phyloP scores from a whole-genome alignment of 495 filamentous ascomycete genomes.

The Penicilliopsis zonata region DNA sequence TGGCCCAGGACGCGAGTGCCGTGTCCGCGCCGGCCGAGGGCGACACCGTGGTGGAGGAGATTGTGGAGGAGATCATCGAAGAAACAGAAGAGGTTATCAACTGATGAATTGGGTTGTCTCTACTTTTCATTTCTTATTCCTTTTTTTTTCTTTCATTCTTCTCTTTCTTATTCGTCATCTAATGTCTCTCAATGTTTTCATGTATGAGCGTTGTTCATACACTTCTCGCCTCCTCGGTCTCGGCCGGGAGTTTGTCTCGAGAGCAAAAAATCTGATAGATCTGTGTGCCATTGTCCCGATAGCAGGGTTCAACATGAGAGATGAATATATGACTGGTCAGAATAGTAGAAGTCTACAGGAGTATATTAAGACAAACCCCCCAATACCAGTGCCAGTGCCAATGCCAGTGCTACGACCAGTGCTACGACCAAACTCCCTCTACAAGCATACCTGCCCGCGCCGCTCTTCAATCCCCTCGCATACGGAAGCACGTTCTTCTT shows the following conservation, averaged over 20 bases:
- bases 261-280: neutral
- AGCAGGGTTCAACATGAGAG: neutral
- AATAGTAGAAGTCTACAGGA: neutral
- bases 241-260: no score
- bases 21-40: constrained; percentile 42
- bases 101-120: constrained; percentile 15
- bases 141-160: constrained; percentile 27
- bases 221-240: neutral
- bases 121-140: constrained; percentile 10
- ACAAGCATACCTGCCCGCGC: no score
- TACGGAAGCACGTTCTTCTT: constrained; percentile 5
- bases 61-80: constrained; percentile 89
- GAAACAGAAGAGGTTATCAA: constrained; percentile 74
- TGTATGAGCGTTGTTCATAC: neutral
- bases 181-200: neutral
- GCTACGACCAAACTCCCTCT: no score
- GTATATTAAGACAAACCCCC: neutral
- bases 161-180: constrained; percentile 13
- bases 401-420: no score
- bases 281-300: neutral
- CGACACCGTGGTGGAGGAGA: constrained; percentile 69
- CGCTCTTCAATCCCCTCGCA: no score
- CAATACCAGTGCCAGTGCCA: neutral
- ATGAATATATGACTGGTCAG: neutral
- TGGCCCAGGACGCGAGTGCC: constrained; percentile 34